Base-by-base conservation (phyloP, 345 rosid genomes). In the Eucalyptus regnans region DNA sequence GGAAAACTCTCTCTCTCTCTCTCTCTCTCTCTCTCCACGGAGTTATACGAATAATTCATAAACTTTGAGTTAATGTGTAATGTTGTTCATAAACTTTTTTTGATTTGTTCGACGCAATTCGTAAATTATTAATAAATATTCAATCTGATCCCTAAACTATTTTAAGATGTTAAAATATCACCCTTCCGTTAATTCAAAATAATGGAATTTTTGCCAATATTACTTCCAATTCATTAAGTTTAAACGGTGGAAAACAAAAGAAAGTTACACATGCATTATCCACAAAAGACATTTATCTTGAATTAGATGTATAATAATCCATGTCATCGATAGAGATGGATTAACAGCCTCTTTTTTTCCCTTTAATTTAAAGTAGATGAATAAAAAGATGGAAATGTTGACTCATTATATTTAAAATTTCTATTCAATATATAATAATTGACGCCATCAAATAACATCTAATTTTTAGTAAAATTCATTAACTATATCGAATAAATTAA, bases 51-150 rank as follows among this genome's bases (percentile, higher is more conserved):
- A 68, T 33, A 5, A 17, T 71, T 17, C 13, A 18, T 18, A 3
- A 71, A 71, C 0, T 71, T 37, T 71, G 8, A 10, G 18, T 5
- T 2, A 37, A 71, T 20, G 2, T 1, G 7, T 6, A 71, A 9
- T 37, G 1, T 7, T 0, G 0, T 9, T 9, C 1, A 0, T 10
- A 5, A 33, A 2, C 0, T 18, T 37, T 3, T 68, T 71, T 71
- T 68, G 3, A 31, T 33, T 33, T 18, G 7, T n/a, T n/a, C 0
- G 0, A 64, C 1, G 0, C 15, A 31, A 13, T 64, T 9, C 37
- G 2, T 7, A 14, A 64, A n/a, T 31, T n/a, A 14, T 7, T 12
- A 64, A 29, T 64, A 64, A 62, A 12, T n/a, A 16, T n/a, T 16
- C 1, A 8, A 31, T 68, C 20, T 8, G 8, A 31, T 31, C 43